Base-by-base conservation (phyloP, 2,329 filamentous ascomycete species). In the Pseudogymnoascus sp. region DNA sequence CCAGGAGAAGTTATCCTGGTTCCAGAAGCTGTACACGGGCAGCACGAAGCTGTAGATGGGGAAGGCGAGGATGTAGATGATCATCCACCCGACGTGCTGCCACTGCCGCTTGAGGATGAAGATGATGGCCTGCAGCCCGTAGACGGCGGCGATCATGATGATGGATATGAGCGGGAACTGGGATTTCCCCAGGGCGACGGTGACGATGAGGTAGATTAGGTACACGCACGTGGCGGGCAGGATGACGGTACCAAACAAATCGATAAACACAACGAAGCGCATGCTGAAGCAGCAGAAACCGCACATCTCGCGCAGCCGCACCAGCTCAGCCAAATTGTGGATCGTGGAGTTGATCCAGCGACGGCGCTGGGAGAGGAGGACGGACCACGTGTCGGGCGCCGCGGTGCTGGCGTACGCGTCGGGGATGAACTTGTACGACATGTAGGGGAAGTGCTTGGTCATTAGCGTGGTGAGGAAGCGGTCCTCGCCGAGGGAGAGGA, bases 271-370 rank as follows among this genome's bases (percentile, higher is more conserved):
- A 65, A 99, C 85, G 77, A 99, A 99, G 71, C 95, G 89, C 95
- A 99, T 99, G 77, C 90, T 96, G 82, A 99, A 99, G 79, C 95
- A 99, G 83, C 95, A 99, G 87, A 99, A 99, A 78, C 95, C 95
- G 76, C 95, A 99, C 61, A 99, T 89, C 75, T 97, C 90, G 66
- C 89, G 86, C 76, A 99, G 82, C 5, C 93, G 93, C 67, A 97
- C 93, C 66, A 99, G 87, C 76, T 99, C 95, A 67, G 96, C 90
- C 67, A 99, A 82, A 76, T 99, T 99, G 82, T 99, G 95, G 61
- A 99, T 91, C 0, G 95, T 99, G 64, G 93, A 97, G 82, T 99
- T 99, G 78, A 99, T 99, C 95, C 95, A 99, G 75, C 95, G 90
- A 81, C 95, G 93, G 82, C 95, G 91, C 78, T 99, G 95, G 26